Evolutionary conservation across 441 rosid genomes (phyloP).

Genomic region (Gossypium gossypioides): DNA sequence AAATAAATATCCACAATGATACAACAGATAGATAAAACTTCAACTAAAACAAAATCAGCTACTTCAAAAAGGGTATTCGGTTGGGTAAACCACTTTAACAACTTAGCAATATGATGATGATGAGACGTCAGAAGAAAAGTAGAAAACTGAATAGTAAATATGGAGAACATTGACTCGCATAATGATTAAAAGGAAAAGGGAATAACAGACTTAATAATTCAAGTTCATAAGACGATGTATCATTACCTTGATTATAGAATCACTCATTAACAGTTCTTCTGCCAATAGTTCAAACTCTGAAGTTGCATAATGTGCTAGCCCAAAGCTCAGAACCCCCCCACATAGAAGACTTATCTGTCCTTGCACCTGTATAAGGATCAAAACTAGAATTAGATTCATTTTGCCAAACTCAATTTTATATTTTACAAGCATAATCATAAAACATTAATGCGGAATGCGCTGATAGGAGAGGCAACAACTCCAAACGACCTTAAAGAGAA

Average conservation of each 20-base stretch:
- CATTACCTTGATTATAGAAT: slow-evolving; percentile 53
- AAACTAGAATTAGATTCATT: slow-evolving; percentile 5
- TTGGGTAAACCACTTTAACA: not conserved
- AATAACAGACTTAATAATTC: not conserved
- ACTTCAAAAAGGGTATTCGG: not conserved
- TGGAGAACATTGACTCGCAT: slow-evolving; percentile 5
- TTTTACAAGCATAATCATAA: not conserved
- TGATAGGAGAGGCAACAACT: not conserved
- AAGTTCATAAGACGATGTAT: not conserved
- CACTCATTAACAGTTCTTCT: slow-evolving; percentile 46
- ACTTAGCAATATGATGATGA: not conserved
- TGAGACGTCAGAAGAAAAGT: not conserved
- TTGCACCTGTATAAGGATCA: slow-evolving; percentile 56
- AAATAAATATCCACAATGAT: not conserved
- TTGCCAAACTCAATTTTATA: not conserved
- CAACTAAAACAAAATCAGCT: not conserved
- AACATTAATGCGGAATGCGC: not conserved
- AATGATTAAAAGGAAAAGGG: not conserved
- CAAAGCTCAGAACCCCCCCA: slow-evolving; percentile 85
- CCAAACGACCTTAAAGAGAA: not conserved
- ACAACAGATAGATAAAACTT: not conserved
- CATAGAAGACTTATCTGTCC: slow-evolving; percentile 83
- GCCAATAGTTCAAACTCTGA: slow-evolving; percentile 96
- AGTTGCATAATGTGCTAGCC: slow-evolving; percentile 76
- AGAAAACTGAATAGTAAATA: not conserved